Percentiles rank a stretch among this genome's conserved stretches.
Evolutionary conservation across 2,329 filamentous ascomycete genomes (phyloP).

Genomic region (Penicillium glabrum): DNA sequence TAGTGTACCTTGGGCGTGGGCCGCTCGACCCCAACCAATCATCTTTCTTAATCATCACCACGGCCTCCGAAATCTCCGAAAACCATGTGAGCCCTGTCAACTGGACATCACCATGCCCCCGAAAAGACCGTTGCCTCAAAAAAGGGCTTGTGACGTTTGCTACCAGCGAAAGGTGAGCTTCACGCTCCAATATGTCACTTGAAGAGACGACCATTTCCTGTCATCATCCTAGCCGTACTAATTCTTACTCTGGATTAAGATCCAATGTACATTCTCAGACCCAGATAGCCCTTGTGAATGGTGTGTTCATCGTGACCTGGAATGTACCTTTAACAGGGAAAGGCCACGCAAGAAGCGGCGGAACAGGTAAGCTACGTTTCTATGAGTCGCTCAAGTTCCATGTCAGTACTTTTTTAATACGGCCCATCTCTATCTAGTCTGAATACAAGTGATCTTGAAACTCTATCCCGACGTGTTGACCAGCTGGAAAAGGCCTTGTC

Average conservation of each 20-base stretch:
- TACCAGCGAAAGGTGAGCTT: slow-evolving; percentile 12
- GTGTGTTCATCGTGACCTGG: slow-evolving; percentile 11
- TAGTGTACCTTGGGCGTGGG: too few species aligned
- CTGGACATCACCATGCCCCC: slow-evolving; percentile 9
- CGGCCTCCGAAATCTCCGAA: slow-evolving; percentile 15
- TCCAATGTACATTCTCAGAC: slow-evolving; percentile 9
- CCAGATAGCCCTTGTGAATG: slow-evolving; percentile 15
- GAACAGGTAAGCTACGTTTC: slow-evolving; percentile 3
- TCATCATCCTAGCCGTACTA: neutral
- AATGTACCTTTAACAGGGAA: slow-evolving; percentile 17
- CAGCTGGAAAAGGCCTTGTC: slow-evolving; percentile 11
- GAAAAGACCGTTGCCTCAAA: slow-evolving; percentile 7
- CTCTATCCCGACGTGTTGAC: slow-evolving; percentile 9
- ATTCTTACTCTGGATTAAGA: slow-evolving; percentile 4
- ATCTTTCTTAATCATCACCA: too few species aligned
- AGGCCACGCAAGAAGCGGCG: slow-evolving; percentile 12
- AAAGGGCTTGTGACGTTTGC: slow-evolving; percentile 17
- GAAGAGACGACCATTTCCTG: too few species aligned
- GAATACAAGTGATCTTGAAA: slow-evolving; percentile 7
- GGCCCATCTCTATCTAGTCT: neutral
- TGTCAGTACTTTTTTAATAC: neutral
- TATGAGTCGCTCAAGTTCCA: too few species aligned
- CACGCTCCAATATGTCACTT: neutral
- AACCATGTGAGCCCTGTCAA: neutral
- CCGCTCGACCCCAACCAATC: too few species aligned